Evolutionary conservation across 176 grass and related monocot genomes (phyloP), one percentile per base, ranked within the genome.

Genomic region (Olyra latifolia): DNA sequence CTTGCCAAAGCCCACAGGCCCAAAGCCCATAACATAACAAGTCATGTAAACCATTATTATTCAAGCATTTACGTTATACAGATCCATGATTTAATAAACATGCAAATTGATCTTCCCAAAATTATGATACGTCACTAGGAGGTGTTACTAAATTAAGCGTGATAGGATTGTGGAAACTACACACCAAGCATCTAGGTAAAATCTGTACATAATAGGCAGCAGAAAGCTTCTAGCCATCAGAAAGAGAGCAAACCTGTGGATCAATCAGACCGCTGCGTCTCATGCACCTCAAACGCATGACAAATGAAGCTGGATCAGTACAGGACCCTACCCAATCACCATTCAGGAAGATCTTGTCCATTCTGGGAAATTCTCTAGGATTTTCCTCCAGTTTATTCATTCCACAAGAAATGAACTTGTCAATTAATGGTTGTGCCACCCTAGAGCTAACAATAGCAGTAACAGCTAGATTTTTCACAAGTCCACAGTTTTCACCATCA

Each of bases 401-500:
- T 77, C 92, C 95, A 80, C 92, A 93, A 53, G 83, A 88, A 81
- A 93, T 73, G 81, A 98, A 98, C 17, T 84, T 90, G 14, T 98
- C 92, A 60, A 94, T 45, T 48, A 89, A 74, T 42, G 92, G 81
- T 28, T 87, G 80, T 54, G 49, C n/a, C 70, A 95, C 70, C 46
- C 84, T 93, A 14, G 90, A 93, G 86, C 92, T 98, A 72, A 98
- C 90, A 42, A 95, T 75, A 63, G 96, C 96, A 75, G 96, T 93
- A 3, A 80, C 92, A 56, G 92, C 86, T 50, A 98, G 86, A 81
- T 95, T 98, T 83, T 98, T 98, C 17, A 95, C 90, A 27, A 98
- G 88, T 66, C 96, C 96, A 88, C 96, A 98, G 67, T 98, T 95
- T 80, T 98, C 96, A 41, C 96, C 92, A 84, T 95, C 96, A 55